Conservation (phyloP, 2,329 filamentous ascomycete genomes). For the Cladobotryum mycophilum region DNA sequence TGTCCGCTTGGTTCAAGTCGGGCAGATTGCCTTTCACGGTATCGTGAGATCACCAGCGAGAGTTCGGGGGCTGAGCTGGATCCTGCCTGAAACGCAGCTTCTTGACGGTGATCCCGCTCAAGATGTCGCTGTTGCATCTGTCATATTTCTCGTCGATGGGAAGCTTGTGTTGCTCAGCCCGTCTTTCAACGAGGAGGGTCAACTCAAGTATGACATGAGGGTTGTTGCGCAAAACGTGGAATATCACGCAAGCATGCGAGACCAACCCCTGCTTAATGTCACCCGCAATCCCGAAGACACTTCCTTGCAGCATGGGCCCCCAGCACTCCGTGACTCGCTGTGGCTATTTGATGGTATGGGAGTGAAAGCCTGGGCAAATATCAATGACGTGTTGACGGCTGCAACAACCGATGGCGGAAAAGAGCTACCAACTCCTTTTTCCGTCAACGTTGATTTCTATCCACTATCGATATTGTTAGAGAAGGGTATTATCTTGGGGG, state of each 20-base stretch:
- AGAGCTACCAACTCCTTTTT: constrained; percentile 68
- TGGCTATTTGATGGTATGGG: constrained; percentile 91
- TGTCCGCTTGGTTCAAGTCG: constrained; percentile 81
- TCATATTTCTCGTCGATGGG: constrained; percentile 93
- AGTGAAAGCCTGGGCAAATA: constrained; percentile 82
- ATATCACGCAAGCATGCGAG: constrained; percentile 87
- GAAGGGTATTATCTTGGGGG: constrained; percentile 83
- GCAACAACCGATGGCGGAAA: constrained; percentile 58
- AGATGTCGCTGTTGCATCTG: constrained; percentile 87
- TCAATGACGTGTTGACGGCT: constrained; percentile 73
- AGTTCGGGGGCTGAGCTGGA: constrained; percentile 91
- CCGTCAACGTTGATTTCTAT: constrained; percentile 88
- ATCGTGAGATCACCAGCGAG: constrained; percentile 90
- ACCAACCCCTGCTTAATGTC: constrained; percentile 53
- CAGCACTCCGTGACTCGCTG: constrained; percentile 71
- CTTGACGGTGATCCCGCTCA: constrained; percentile 89
- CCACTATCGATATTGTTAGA: constrained; percentile 80
- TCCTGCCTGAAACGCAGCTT: constrained; percentile 84
- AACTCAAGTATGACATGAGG: constrained; percentile 96
- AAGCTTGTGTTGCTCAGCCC: constrained; percentile 91
- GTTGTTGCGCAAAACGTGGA: constrained; percentile 94
- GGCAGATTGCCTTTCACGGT: constrained; percentile 94
- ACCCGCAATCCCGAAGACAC: constrained; percentile 22
- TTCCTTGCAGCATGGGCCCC: constrained; percentile 22
- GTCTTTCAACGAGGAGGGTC: constrained; percentile 71